Percentiles rank a stretch among this genome's conserved stretches.
Conservation (phyloP, 768 basidiomycete genomes). For the Ramaria sp. region DNA sequence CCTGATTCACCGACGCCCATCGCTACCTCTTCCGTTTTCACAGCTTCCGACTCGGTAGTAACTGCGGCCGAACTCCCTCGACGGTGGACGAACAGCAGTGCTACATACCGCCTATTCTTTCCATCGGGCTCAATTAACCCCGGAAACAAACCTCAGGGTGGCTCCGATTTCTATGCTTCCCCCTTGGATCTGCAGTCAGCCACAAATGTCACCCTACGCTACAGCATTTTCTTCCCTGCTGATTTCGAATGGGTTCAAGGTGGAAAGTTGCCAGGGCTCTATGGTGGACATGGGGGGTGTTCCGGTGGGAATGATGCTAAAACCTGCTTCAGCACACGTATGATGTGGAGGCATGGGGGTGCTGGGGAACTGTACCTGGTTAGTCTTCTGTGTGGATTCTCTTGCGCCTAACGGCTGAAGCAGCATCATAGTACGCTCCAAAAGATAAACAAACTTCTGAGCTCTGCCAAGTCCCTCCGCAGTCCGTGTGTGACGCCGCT, state of each 20-base stretch:
- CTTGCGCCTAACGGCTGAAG: conserved; percentile 20
- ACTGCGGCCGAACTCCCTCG: conserved; percentile 12
- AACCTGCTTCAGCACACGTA: conserved; percentile 58
- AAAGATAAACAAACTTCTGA: conserved; percentile 28
- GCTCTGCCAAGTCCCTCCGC: conserved; percentile 29
- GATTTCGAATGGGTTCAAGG: conserved; percentile 72
- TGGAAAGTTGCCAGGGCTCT: conserved; percentile 79
- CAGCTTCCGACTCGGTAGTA: not conserved
- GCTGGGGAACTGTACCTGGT: conserved; percentile 54
- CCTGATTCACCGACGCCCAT: conserved; percentile 12
- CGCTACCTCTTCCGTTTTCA: not conserved
- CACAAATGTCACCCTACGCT: conserved; percentile 44
- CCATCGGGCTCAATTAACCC: conserved; percentile 65
- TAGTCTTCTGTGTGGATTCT: not conserved
- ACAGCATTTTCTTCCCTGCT: conserved; percentile 67
- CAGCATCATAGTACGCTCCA: conserved; percentile 54
- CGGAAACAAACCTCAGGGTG: conserved; percentile 47
- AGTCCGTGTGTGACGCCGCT: not conserved
- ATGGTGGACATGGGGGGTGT: conserved; percentile 27
- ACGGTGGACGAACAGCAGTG: conserved; percentile 22
- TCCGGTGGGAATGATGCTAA: conserved; percentile 65
- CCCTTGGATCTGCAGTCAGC: conserved; percentile 36
- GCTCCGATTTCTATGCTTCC: conserved; percentile 55
- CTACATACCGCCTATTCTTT: conserved; percentile 46
- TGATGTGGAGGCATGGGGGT: conserved; percentile 37